Conservation (phyloP, 2,329 filamentous ascomycete species). For the Colletotrichum salicis region DNA sequence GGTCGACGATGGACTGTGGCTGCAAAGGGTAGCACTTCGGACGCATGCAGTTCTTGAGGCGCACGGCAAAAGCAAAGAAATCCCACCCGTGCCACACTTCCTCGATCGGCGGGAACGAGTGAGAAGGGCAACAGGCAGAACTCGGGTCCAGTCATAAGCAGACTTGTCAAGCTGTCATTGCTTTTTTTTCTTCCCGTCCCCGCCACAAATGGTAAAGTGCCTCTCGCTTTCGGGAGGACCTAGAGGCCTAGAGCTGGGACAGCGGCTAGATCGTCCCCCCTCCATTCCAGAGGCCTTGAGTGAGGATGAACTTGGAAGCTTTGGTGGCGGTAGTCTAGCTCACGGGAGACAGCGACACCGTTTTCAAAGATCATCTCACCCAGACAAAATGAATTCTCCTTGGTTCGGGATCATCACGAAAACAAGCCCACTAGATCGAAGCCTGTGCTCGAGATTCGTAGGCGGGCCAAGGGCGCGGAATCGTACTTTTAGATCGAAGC, state of each 20-base stretch:
- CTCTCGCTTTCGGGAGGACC: neutral
- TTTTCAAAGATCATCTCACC: conserved; percentile 17
- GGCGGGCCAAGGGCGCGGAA: too few relatives aligned
- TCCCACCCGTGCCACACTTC: too few relatives aligned
- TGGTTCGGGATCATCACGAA: neutral
- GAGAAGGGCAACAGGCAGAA: too few relatives aligned
- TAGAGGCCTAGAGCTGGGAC: neutral
- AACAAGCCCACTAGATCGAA: neutral
- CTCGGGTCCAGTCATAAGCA: neutral
- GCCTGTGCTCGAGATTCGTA: neutral
- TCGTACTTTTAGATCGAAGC: neutral
- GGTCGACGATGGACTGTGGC: neutral
- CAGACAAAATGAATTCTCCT: neutral
- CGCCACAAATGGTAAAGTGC: neutral
- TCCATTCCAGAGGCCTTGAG: neutral
- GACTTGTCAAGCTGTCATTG: neutral
- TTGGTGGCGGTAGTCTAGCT: conserved; percentile 14
- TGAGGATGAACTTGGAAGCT: neutral
- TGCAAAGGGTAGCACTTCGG: neutral
- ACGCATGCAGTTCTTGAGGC: neutral
- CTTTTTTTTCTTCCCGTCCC: neutral
- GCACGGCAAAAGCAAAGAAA: neutral
- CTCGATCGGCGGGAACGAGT: too few relatives aligned
- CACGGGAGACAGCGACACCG: conserved; percentile 3
- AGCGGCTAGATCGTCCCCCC: neutral